Conservation (phyloP, 768 basidiomycete genomes). For the Agaricus subrufescens region DNA sequence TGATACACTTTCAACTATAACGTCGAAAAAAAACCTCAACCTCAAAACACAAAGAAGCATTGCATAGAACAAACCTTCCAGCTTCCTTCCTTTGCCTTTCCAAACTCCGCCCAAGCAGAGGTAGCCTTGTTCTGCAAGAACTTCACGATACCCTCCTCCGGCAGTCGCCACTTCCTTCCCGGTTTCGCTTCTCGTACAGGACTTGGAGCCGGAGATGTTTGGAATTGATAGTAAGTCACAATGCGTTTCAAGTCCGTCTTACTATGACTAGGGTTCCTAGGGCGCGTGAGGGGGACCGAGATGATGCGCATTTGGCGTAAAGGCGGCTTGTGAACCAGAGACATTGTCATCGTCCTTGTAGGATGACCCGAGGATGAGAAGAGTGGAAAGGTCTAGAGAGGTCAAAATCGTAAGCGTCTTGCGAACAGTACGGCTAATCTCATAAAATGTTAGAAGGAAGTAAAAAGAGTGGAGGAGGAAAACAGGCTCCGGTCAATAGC, state of each 20-base stretch:
- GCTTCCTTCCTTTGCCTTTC: conserved; percentile 53
- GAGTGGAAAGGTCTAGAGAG: not conserved
- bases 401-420: not conserved
- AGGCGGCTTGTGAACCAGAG: conserved; percentile 7
- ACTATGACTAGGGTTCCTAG: conserved; percentile 13
- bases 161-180: conserved; percentile 20
- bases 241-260: conserved; percentile 16
- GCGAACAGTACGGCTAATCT: not conserved
- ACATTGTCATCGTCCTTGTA: conserved; percentile 3
- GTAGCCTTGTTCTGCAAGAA: conserved; percentile 50
- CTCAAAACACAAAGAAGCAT: not conserved
- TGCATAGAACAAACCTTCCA: conserved; percentile 60
- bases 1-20: conserved; percentile 54
- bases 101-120: conserved; percentile 61
- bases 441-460: not conserved
- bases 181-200: conserved; percentile 16
- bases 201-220: conserved; percentile 22
- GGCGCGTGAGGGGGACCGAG: conserved; percentile 40
- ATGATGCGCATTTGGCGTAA: conserved; percentile 44
- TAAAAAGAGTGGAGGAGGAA: not conserved
- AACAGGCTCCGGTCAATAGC: not conserved
- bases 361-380: not conserved
- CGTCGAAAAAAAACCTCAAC: not conserved
- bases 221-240: conserved; percentile 42
- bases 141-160: conserved; percentile 40